A percentile compares a stretch with the other conserved stretches of the same genome.
These are phyloP conservation scores for Phytophthora melonis DNA, from an alignment of 352 stramenopile species.

Conservation along the genomic window DNA sequence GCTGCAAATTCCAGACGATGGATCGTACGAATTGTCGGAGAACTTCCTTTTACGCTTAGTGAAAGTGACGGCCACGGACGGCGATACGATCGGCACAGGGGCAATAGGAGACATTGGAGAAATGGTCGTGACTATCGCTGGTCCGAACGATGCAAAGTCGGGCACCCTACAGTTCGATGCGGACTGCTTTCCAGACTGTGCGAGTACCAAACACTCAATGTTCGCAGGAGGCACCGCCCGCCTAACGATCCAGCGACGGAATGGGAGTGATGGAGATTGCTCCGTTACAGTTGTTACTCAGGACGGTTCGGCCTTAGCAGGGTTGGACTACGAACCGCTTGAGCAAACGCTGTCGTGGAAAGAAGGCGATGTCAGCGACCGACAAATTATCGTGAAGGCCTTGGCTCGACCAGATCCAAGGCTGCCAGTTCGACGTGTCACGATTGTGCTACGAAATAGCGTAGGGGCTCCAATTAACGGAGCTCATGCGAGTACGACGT, in stretches of 20 bases:
- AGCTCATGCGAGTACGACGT: conserved; percentile 43
- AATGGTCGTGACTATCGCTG: conserved; percentile 61
- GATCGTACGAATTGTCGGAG: conserved; percentile 61
- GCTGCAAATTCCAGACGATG: conserved; percentile 55
- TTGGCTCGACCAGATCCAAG: conserved; percentile 46
- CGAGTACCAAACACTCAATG: conserved; percentile 52
- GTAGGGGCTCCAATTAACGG: conserved; percentile 34
- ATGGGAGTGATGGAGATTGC: conserved; percentile 56
- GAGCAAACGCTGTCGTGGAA: conserved; percentile 51
- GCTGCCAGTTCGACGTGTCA: conserved; percentile 39
- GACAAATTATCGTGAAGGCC: conserved; percentile 57
- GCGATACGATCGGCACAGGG: conserved; percentile 40
- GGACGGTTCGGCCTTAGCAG: conserved; percentile 55
- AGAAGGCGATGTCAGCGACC: conserved; percentile 60
- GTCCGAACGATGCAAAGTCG: conserved; percentile 63
- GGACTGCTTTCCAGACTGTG: conserved; percentile 74
- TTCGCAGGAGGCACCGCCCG: conserved; percentile 56
- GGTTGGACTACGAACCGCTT: conserved; percentile 62
- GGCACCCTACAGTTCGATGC: conserved; percentile 71
- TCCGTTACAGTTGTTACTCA: conserved; percentile 54
- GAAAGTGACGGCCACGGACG: conserved; percentile 31
- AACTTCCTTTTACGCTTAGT: conserved; percentile 58
- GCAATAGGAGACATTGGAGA: conserved; percentile 52
- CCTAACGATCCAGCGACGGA: conserved; percentile 63
- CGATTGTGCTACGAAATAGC: conserved; percentile 47